These are phyloP conservation scores for Debaryomyces subglobosus DNA, from an alignment of 1,139 yeast species.

Conservation along the genomic window DNA sequence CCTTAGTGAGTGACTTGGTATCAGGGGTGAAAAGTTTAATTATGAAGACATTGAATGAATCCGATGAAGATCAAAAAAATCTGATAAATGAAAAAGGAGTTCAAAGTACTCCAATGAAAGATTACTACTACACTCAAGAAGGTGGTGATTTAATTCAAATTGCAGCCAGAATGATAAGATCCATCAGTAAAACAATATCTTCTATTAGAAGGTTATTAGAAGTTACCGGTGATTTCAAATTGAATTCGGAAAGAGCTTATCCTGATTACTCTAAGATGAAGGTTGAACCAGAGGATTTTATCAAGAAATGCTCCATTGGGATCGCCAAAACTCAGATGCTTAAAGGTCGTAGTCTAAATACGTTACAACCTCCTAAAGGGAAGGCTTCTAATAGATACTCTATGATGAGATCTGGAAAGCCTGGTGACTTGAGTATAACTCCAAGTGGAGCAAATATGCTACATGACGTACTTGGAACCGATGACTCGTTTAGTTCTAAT, in stretches of 20 bases:
- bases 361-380: slow-evolving; percentile 18
- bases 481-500: slow-evolving; percentile 41
- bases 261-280: slow-evolving; percentile 67
- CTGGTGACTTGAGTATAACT: slow-evolving; percentile 56
- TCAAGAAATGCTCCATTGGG: slow-evolving; percentile 64
- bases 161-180: slow-evolving; percentile 64
- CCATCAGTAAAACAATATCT: slow-evolving; percentile 52
- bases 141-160: slow-evolving; percentile 67
- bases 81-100: slow-evolving; percentile 11
- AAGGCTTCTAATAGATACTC: slow-evolving; percentile 53
- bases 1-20: slow-evolving; percentile 67
- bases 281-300: slow-evolving; percentile 65
- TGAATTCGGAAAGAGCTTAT: slow-evolving; percentile 66
- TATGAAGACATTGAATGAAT: slow-evolving; percentile 51
- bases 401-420: slow-evolving; percentile 59
- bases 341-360: slow-evolving; percentile 27
- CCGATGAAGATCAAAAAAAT: slow-evolving; percentile 29
- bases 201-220: slow-evolving; percentile 48
- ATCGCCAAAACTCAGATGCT: slow-evolving; percentile 50
- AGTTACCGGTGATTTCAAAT: slow-evolving; percentile 71
- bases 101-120: slow-evolving; percentile 15
- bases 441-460: slow-evolving; percentile 61
- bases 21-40: slow-evolving; percentile 66
- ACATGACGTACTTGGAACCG: slow-evolving; percentile 50
- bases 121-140: slow-evolving; percentile 62